Conservation (phyloP, 2,329 filamentous ascomycete species). For the Fusarium mangiferae region DNA sequence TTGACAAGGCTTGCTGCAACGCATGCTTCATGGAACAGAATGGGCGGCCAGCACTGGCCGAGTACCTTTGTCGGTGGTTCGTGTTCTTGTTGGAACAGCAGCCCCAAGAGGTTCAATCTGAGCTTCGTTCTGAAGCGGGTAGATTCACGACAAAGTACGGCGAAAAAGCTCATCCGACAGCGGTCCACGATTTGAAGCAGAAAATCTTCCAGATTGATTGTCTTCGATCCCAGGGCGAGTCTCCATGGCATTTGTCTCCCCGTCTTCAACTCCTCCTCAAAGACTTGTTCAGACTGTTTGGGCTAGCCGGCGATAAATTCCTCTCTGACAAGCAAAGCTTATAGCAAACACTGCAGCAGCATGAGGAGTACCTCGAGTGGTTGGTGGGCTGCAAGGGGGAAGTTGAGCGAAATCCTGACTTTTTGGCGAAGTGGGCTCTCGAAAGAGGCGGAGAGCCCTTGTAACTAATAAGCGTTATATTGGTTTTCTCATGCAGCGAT, state of each 20-base stretch:
- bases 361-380: background rate
- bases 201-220: background rate
- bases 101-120: background rate
- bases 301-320: no score
- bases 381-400: background rate
- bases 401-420: background rate
- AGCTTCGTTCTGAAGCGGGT: background rate
- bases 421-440: background rate
- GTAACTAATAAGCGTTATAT: background rate
- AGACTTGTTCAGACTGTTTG: background rate
- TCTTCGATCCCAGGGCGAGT: background rate
- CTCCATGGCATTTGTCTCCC: background rate
- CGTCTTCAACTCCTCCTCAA: background rate
- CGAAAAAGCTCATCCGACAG: no score
- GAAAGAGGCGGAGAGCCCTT: background rate
- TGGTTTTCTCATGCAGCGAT: no score
- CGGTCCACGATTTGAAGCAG: background rate
- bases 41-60: background rate
- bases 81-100: background rate
- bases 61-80: background rate
- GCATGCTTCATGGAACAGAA: background rate
- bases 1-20: background rate
- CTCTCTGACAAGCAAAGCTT: background rate
- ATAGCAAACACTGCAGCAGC: background rate
- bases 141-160: background rate